These are phyloP conservation scores for Fusarium verrucosum DNA, from an alignment of 2,329 filamentous ascomycete species.

Conservation along the genomic window DNA sequence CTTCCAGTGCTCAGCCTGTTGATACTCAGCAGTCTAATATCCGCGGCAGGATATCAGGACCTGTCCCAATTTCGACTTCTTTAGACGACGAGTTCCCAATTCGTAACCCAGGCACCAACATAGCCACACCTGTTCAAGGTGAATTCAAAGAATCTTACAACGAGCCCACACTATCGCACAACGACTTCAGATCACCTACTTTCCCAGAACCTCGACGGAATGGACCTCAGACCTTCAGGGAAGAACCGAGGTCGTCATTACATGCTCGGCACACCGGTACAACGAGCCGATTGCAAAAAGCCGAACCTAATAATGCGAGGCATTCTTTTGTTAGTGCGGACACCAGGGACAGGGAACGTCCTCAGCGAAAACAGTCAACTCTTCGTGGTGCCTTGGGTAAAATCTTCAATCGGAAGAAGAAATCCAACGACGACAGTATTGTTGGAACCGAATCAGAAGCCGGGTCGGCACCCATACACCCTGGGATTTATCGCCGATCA, in stretches of 20 bases:
- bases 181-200: constrained; percentile 29
- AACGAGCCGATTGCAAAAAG: constrained; percentile 32
- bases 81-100: constrained; percentile 65
- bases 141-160: constrained; percentile 37
- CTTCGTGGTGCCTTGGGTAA: constrained; percentile 65
- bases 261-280: constrained; percentile 19
- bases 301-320: constrained; percentile 53
- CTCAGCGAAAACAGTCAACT: constrained; percentile 66
- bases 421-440: constrained; percentile 43
- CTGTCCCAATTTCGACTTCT: constrained; percentile 63
- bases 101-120: constrained; percentile 53
- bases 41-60: constrained; percentile 68
- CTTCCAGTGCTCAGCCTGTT: constrained; percentile 39
- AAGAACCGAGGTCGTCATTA: constrained; percentile 22
- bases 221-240: constrained; percentile 9
- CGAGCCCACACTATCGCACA: constrained; percentile 14
- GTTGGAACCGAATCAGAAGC: constrained; percentile 39
- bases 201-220: constrained; percentile 33
- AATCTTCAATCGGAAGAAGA: constrained; percentile 68
- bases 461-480: constrained; percentile 41
- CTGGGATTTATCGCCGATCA: constrained; percentile 31
- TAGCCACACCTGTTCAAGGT: constrained; percentile 47
- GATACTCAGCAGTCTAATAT: constrained; percentile 56
- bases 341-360: constrained; percentile 43
- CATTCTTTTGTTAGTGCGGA: constrained; percentile 59